A percentile compares a stretch with the other conserved stretches of the same genome.
These are phyloP conservation scores for Ophiorrhiza pumila DNA, from an alignment of 257 asterid species.

Conservation along the genomic window DNA sequence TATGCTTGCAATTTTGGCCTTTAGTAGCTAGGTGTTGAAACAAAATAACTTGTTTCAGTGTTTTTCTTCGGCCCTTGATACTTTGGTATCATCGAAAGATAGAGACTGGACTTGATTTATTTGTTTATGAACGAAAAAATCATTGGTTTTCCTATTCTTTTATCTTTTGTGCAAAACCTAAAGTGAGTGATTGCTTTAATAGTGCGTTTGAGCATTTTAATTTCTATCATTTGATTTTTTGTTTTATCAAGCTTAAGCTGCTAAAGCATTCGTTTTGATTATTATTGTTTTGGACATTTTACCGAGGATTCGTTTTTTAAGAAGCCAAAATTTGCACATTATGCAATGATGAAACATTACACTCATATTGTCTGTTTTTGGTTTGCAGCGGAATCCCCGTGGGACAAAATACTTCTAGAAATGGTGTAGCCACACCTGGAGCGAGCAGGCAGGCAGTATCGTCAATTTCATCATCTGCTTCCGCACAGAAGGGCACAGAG, in stretches of 20 bases:
- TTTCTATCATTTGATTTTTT: not conserved
- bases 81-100: not conserved
- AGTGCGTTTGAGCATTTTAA: not conserved
- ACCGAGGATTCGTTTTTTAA: too few species aligned
- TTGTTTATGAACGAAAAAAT: not conserved
- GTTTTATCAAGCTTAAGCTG: not conserved
- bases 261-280: not conserved
- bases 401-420: slow-evolving; percentile 48
- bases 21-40: not conserved
- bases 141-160: not conserved
- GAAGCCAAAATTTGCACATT: not conserved
- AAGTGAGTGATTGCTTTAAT: not conserved
- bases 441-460: slow-evolving; percentile 39
- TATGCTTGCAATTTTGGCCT: not conserved
- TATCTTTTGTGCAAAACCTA: not conserved
- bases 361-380: not conserved
- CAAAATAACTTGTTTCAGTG: not conserved
- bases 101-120: not conserved
- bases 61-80: not conserved
- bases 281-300: not conserved
- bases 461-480: slow-evolving; percentile 45
- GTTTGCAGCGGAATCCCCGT: slow-evolving; percentile 50
- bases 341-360: not conserved
- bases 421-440: slow-evolving; percentile 47
- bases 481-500: slow-evolving; percentile 64